These are phyloP conservation scores for Aotearoamyces nothofagi DNA, from an alignment of 2,329 filamentous ascomycete genomes.

Conservation along the genomic window DNA sequence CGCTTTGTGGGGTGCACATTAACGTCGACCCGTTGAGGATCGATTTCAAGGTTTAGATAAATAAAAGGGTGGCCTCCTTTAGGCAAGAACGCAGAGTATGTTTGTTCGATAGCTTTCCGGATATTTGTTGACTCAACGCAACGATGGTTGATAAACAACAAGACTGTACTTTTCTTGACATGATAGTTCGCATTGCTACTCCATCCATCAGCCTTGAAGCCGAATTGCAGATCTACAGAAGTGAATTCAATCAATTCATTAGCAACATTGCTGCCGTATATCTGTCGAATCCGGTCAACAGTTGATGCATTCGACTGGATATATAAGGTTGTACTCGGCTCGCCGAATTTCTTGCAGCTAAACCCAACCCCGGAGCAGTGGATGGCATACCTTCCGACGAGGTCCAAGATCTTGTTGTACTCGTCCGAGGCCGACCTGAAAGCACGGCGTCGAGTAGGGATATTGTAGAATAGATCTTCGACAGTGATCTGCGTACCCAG, in stretches of 20 bases:
- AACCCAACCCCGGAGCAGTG: slow-evolving; percentile 88
- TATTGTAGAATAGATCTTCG: slow-evolving; percentile 94
- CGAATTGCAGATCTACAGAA: slow-evolving; percentile 59
- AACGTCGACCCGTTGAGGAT: slow-evolving; percentile 84
- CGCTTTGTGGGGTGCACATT: slow-evolving; percentile 96
- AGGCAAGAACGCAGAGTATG: slow-evolving; percentile 73
- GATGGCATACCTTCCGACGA: slow-evolving; percentile 84
- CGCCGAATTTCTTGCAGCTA: slow-evolving; percentile 92
- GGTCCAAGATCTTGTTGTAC: slow-evolving; percentile 93
- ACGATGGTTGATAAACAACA: slow-evolving; percentile 94
- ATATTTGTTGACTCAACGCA: slow-evolving; percentile 81
- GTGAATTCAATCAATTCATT: slow-evolving; percentile 75
- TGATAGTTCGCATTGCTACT: slow-evolving; percentile 91
- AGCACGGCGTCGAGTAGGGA: slow-evolving; percentile 73
- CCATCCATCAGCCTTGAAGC: slow-evolving; percentile 68
- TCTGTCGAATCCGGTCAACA: slow-evolving; percentile 76
- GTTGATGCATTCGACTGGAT: slow-evolving; percentile 58
- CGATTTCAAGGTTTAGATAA: slow-evolving; percentile 85
- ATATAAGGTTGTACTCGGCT: slow-evolving; percentile 68
- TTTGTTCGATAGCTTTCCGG: slow-evolving; percentile 82
- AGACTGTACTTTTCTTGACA: slow-evolving; percentile 72
- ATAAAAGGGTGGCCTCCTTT: slow-evolving; percentile 91
- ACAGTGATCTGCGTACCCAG: slow-evolving; percentile 91
- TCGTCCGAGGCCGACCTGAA: slow-evolving; percentile 89
- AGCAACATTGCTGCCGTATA: slow-evolving; percentile 71